Base-by-base conservation (phyloP, 2,329 filamentous ascomycete species). In the Coniella lustricola region DNA sequence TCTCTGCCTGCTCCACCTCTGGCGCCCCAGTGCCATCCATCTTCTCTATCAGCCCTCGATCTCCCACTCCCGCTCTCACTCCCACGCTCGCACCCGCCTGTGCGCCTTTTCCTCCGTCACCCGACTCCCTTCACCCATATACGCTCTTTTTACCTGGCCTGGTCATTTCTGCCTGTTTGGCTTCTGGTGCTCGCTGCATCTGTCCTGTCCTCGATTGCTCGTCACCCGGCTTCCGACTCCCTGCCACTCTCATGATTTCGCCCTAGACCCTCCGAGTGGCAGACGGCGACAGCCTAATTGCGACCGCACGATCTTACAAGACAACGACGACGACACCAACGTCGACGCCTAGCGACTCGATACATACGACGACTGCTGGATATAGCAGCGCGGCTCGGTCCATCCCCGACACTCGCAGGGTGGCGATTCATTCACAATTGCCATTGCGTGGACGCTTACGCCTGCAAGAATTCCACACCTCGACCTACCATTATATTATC, bases 91-190 rank as follows among this genome's bases (percentile, higher is more conserved):
- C 16, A 17, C 22, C 14, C 21, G n/a, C 38, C 17, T 20, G 25
- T 29, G 39, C 39, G 39, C 39, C 32, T 48, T 38, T 35, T 36
- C 49, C 35, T 31, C 40, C 44, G 21, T 34, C 42, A 37, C 43
- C 44, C 48, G 40, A 35, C 40, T 37, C 17, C 25, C 32, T 39
- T 37, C 44, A 41, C 46, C 41, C 34, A 48, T 45, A 50, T 53
- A 53, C 51, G 38, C 44, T 53, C 51, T 47, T 53, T 33, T 10
- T 18, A 10, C 14, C 16, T 50, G 44, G 38, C 39, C 44, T 50
- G 34, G 44, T 41, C 38, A 29, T 41, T 40, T 33, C 43, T 35
- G 44, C 39, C 43, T 39, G 34, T 16, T 34, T 41, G 38, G 29
- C 18, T 25, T 8, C 17, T 14, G 25, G 38, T 16, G 22, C 16